Conservation (phyloP, 2,329 filamentous ascomycete species). For the Macrophomina phaseolina region DNA sequence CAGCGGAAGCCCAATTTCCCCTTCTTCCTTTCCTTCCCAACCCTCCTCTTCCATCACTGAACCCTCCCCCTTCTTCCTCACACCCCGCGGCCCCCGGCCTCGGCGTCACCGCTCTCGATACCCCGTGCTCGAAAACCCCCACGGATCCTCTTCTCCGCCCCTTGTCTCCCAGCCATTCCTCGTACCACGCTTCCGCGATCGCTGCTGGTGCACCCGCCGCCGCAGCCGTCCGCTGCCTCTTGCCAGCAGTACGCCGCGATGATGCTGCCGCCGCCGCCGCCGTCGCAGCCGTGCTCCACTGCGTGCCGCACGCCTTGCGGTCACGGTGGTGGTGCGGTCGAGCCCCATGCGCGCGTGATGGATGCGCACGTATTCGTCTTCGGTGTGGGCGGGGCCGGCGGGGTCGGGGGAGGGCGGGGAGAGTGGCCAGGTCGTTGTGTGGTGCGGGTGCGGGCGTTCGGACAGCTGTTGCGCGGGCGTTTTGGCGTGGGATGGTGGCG, state of each 20-base stretch:
- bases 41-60: neutral
- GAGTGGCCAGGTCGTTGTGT: no score
- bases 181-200: neutral
- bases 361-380: neutral
- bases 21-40: neutral
- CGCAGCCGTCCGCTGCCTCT: neutral
- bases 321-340: neutral
- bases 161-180: neutral
- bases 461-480: no score
- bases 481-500: no score
- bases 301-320: neutral
- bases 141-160: neutral
- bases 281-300: neutral
- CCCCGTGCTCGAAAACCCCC: conserved; percentile 1
- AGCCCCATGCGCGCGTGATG: neutral
- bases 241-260: neutral
- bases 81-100: no score
- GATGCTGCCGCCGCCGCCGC: neutral
- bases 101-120: neutral
- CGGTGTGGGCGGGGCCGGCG: neutral
- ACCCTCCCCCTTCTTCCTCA: neutral
- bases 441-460: no score
- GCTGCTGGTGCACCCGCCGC: neutral
- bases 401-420: no score
- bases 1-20: no score